Percentiles rank a stretch among this genome's conserved stretches.
Evolutionary conservation across 768 basidiomycete genomes (phyloP).

Genomic region (Collybia nuda): DNA sequence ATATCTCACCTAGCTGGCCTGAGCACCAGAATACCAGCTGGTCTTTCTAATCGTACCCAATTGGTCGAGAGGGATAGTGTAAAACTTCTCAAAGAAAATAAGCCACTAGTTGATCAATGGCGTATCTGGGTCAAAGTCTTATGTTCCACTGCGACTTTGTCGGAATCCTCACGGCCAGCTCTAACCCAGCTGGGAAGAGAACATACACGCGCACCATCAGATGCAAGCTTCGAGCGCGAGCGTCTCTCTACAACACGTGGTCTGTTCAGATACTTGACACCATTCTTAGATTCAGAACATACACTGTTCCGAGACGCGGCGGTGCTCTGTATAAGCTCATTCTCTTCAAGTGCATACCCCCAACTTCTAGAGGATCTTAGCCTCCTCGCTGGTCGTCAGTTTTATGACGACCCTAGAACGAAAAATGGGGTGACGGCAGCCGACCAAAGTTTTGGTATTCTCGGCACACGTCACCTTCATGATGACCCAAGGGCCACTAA

Average conservation of each 20-base stretch:
- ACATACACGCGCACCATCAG: constrained; percentile 69
- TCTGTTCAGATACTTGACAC: constrained; percentile 81
- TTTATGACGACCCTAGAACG: constrained; percentile 71
- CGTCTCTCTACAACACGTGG: constrained; percentile 80
- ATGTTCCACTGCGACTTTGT: constrained; percentile 75
- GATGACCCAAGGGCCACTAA: constrained; percentile 57
- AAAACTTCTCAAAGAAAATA: constrained; percentile 57
- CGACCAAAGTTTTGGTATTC: constrained; percentile 36
- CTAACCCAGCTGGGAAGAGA: constrained; percentile 60
- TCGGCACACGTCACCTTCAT: constrained; percentile 57
- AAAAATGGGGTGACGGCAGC: constrained; percentile 37
- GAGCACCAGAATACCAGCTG: constrained; percentile 51
- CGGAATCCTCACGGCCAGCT: constrained; percentile 56
- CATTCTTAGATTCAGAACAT: constrained; percentile 86
- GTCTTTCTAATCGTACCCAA: constrained; percentile 39
- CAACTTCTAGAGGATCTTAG: constrained; percentile 84
- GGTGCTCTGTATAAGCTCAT: constrained; percentile 85
- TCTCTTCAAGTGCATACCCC: constrained; percentile 74
- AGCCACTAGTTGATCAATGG: constrained; percentile 71
- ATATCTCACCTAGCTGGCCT: constrained; percentile 78
- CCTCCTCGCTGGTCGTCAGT: constrained; percentile 74
- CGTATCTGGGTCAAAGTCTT: constrained; percentile 80
- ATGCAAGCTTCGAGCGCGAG: constrained; percentile 77
- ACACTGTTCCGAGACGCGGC: constrained; percentile 82
- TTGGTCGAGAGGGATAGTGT: constrained; percentile 50